These are phyloP conservation scores for Fusarium sp. DNA, from an alignment of 2,329 filamentous ascomycete genomes.

Conservation along the genomic window DNA sequence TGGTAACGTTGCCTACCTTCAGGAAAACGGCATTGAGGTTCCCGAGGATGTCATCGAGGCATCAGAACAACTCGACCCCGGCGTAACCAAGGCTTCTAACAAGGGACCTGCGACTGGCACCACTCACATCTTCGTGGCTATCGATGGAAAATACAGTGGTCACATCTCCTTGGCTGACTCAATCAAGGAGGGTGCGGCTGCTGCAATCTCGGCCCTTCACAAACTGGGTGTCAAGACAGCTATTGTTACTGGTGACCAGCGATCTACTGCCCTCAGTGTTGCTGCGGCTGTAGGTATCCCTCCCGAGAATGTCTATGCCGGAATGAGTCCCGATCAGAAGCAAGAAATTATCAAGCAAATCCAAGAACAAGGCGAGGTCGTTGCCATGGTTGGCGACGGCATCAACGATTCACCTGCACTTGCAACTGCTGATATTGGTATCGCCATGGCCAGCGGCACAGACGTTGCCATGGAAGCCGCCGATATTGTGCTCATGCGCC, in stretches of 20 bases:
- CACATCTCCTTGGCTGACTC: constrained; percentile 87
- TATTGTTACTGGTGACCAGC: constrained; percentile 94
- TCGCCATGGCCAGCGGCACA: constrained; percentile 90
- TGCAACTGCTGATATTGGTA: constrained; percentile 90
- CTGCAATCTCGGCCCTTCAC: constrained; percentile 82
- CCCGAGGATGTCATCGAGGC: constrained; percentile 70
- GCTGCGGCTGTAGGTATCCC: constrained; percentile 85
- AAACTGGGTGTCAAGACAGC: constrained; percentile 87
- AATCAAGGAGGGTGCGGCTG: constrained; percentile 86
- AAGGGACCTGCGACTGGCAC: constrained; percentile 68
- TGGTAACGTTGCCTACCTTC: constrained; percentile 83
- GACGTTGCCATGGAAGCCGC: constrained; percentile 98
- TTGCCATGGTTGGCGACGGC: constrained; percentile 97
- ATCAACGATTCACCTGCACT: constrained; percentile 98
- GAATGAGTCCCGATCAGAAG: constrained; percentile 92
- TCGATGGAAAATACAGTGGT: constrained; percentile 83
- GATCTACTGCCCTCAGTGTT: constrained; percentile 83
- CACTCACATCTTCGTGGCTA: constrained; percentile 91
- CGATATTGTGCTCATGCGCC: constrained; percentile 94
- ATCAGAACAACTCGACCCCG: constrained; percentile 66
- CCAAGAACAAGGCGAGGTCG: constrained; percentile 76
- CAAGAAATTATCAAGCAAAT: constrained; percentile 83
- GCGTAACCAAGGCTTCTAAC: constrained; percentile 49
- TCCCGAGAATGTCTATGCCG: constrained; percentile 78
- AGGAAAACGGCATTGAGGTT: constrained; percentile 73